Evolutionary conservation across 1,139 yeast genomes (phyloP), one percentile per base, ranked within the genome.

Genomic region (Saccharomyces hybrid): DNA sequence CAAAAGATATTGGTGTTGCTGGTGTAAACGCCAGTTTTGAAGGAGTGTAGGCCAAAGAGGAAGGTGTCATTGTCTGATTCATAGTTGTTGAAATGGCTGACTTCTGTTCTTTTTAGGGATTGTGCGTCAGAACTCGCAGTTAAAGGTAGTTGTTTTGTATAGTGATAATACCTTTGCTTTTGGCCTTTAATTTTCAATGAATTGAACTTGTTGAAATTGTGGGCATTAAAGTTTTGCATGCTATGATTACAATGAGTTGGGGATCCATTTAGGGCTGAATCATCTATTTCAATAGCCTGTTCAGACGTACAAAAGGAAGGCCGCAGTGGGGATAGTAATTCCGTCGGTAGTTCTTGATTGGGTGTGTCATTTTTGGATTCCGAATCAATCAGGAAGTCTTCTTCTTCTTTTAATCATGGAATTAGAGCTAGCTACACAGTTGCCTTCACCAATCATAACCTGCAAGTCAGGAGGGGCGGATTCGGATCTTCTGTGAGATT

Each of bases 391-490:
- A 55, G 59, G 31, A 53, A 54, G 28, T 57, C 61, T 6, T 56
- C 58, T 47, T 60, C 63, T 51, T 61, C 63, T 47, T 47, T 59
- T 60, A 11, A 62, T 60, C 51, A 57, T 54, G 12, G 55, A 52
- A 21, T 51, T 51, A 21, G 55, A 28, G 4, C 53, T 49, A 8
- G 53, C 46, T 21, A 55, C 56, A 9, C 56, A 48, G 46, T 51
- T 59, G 26, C 44, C n/a, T 3, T 38, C 4, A 38, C 24, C 26
- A 8, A 62, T 47, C 9, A 59, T 53, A 26, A 64, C 57, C 41
- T 71, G 73, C 41, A 75, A 60, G 53, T 75, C 79, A 7, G 71
- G 71, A 2, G 82, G 82, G 1, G 81, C 81, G 61, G 77, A 75
- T 62, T 78, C 82, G 1, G 80, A 71, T 58, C 81, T 70, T 63